Evolutionary conservation across 1,284 basidiomycete genomes (phyloP).

Genomic region (Cryptococcus sp.): DNA sequence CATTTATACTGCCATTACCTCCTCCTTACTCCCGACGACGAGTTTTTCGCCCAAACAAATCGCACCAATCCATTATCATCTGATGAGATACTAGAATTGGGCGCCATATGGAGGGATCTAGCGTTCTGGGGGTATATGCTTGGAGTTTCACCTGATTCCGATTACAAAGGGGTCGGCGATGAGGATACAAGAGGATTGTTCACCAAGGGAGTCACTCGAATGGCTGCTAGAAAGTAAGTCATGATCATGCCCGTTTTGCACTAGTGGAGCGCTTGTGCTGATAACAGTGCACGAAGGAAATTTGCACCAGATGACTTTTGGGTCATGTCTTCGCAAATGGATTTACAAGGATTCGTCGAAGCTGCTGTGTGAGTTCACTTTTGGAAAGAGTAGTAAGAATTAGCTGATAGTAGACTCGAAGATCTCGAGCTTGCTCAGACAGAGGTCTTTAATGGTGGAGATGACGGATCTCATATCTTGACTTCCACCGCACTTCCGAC

Average conservation of each 20-base stretch:
- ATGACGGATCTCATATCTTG: conserved; percentile 19
- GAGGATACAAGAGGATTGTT: conserved; percentile 65
- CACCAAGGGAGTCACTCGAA: conserved; percentile 69
- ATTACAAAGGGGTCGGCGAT: conserved; percentile 44
- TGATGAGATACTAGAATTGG: conserved; percentile 65
- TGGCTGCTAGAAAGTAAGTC: conserved; percentile 79
- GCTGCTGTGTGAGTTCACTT: conserved; percentile 67
- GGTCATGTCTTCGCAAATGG: conserved; percentile 66
- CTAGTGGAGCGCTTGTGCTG: conserved; percentile 7
- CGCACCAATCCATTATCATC: conserved; percentile 66
- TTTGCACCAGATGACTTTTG: conserved; percentile 82
- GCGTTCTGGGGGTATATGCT: conserved; percentile 45
- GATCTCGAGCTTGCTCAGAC: conserved; percentile 45
- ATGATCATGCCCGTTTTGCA: conserved; percentile 20
- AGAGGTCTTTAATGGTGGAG: not conserved
- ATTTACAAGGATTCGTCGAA: conserved; percentile 81
- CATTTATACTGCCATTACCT: conserved; percentile 82
- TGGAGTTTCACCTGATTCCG: conserved; percentile 49
- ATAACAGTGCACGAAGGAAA: conserved; percentile 65
- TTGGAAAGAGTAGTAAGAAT: not conserved
- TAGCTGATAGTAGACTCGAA: conserved; percentile 47
- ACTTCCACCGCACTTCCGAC: conserved; percentile 26
- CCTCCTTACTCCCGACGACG: conserved; percentile 91
- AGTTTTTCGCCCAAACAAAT: conserved; percentile 67
- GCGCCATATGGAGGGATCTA: conserved; percentile 44